Evolutionary conservation across 1,284 basidiomycete genomes (phyloP), one percentile per base, ranked within the genome.

Genomic region (Moesziomyces globuligerus): DNA sequence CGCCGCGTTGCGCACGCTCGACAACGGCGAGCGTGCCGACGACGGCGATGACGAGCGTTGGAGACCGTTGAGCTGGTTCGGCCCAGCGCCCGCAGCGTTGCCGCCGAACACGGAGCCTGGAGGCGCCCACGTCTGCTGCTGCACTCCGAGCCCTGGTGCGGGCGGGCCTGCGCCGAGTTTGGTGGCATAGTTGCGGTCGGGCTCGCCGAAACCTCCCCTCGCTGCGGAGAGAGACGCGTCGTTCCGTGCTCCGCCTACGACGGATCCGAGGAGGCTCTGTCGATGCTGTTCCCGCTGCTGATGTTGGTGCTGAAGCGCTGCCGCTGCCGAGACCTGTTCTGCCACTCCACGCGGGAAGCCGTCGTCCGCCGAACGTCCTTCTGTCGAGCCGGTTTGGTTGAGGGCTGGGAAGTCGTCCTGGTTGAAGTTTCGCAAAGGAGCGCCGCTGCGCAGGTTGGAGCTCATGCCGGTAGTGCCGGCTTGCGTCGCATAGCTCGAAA

Each of bases 371-470:
- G 47, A 48, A 28, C 61, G 58, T n/a, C 53, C 61, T 34, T 57
- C 66, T 43, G 49, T 45, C 24, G 65, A 47, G 10, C 58, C 55
- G 37, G 54, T 44, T 29, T 69, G 75, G 47, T 74, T 75, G 37
- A 81, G 51, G 13, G 79, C 76, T n/a, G 78, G 78, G 34, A 80
- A 81, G 56, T 81, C 79, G 48, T 80, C 79, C 45, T 72, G 74
- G 29, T 64, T 67, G 65, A 78, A 78, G 26, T 74, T 59, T 10
- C 71, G 58, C 38, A 66, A 42, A 7, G 72, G 64, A 18, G 65
- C 65, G 11, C 65, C 65, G 39, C 65, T 60, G 20, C 70, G 54
- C 23, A 67, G 60, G 3, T 53, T 48, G n/a, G 69, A 51, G 10
- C 56, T 42, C 7, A 72, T 55, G 9, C 65, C 65, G 7, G 54